Evolutionary conservation across 768 basidiomycete species (phyloP), one percentile per base, ranked within the genome.

Genomic region (Suillus sp.): DNA sequence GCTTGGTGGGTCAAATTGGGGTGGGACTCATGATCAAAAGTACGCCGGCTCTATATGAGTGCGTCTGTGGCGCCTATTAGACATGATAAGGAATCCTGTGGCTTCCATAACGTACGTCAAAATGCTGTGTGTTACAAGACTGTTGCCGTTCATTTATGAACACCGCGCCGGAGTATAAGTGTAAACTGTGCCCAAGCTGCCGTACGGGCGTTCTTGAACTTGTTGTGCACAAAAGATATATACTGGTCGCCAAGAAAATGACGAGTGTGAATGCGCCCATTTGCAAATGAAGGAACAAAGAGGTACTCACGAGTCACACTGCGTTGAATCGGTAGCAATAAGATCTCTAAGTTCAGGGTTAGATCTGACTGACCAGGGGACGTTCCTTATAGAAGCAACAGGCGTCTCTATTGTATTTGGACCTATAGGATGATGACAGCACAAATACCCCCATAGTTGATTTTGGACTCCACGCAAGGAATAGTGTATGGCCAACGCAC

Each of bases 1-100:
- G 8, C 35, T 56, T 56, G 35, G 22, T 37, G 37, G 25, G 16
- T 38, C 16, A 25, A 38, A 37, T 27, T 18, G 4, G 25, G 37
- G 34, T 25, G 35, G 22, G 16, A 37, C 9, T 53, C 35, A 25
- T 37, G 14, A 37, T 25, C 35, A 16, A 27, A 38, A 22, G 55
- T 27, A 25, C 18, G 2, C 51, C 16, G 27, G 35, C 55, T 38
- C 55, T 57, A 57, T 57, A 57, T 57, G 56, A 40, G 30, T n/a
- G 25, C 6, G 27, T 57, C 25, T 40, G 34, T 25, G 40, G 56
- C 56, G 37, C 27, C 56, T 4, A 40, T 40, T 18, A 57, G 38
- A 20, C 18, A 57, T 13, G 56, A 57, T 57, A 57, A 57, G 55
- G 14, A 20, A 38, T 18, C 35, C 22, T 38, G 32, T 56, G 27